These are phyloP conservation scores for Hygrophorus russula DNA, from an alignment of 768 basidiomycete species.

Conservation along the genomic window DNA sequence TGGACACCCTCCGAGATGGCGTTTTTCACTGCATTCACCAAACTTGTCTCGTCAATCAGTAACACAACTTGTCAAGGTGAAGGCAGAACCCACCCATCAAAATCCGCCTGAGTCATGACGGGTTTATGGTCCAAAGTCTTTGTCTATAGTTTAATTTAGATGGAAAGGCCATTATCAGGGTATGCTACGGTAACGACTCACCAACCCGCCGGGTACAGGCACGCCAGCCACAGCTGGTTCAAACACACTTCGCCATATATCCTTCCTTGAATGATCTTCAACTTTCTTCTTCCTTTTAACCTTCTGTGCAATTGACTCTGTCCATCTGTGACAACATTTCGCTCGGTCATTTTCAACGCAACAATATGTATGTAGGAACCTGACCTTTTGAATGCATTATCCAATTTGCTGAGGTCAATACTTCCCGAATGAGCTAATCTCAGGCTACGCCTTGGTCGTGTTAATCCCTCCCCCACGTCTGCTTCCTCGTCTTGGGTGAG, in stretches of 20 bases:
- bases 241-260: conserved; percentile 75
- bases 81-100: conserved; percentile 43
- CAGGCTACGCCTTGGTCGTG: conserved; percentile 18
- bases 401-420: conserved; percentile 72
- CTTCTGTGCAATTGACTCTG: conserved; percentile 77
- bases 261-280: conserved; percentile 50
- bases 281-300: conserved; percentile 68
- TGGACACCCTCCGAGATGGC: conserved; percentile 73
- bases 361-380: conserved; percentile 8
- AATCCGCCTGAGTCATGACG: conserved; percentile 66
- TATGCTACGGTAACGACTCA: too few relatives aligned
- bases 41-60: conserved; percentile 22
- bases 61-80: neutral
- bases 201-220: conserved; percentile 22
- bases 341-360: neutral
- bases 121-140: conserved; percentile 77
- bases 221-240: conserved; percentile 43
- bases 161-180: conserved; percentile 1
- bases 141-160: conserved; percentile 18
- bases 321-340: conserved; percentile 46
- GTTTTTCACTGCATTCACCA: conserved; percentile 51
- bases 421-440: conserved; percentile 41
- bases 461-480: conserved; percentile 23
- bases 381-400: conserved; percentile 75
- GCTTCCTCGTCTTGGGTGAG: conserved; percentile 33